phyloP scores from a whole-genome alignment of 2,329 filamentous ascomycete species.

The Nothopassalora personata region DNA sequence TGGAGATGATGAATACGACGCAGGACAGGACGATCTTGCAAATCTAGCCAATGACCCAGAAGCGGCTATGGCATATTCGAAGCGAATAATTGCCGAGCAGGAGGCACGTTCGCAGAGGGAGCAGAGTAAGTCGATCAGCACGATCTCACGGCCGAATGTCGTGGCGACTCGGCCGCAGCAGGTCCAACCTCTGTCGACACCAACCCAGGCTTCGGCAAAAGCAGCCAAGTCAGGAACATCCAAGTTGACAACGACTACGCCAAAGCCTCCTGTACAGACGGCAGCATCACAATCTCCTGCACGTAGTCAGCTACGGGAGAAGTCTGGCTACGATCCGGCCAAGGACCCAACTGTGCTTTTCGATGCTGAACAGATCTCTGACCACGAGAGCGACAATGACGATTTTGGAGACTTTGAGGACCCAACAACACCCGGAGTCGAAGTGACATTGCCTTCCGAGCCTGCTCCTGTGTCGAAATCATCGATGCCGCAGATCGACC shows the following conservation, averaged over 20 bases:
- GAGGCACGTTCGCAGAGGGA: slow-evolving; percentile 12
- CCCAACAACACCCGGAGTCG: slow-evolving; percentile 2
- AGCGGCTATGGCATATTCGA: slow-evolving; percentile 33
- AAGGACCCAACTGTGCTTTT: slow-evolving; percentile 30
- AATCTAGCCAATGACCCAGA: slow-evolving; percentile 32
- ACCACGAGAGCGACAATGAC: slow-evolving; percentile 28
- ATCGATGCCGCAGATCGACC: slow-evolving; percentile 22
- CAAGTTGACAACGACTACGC: slow-evolving; percentile 1
- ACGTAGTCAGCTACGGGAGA: slow-evolving; percentile 24
- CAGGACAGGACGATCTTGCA: slow-evolving; percentile 30
- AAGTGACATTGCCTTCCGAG: not conserved
- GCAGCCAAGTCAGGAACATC: not conserved
- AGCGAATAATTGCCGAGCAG: slow-evolving; percentile 28
- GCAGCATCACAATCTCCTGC: slow-evolving; percentile 10
- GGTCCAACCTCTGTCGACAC: not conserved
- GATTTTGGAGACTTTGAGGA: slow-evolving; percentile 34
- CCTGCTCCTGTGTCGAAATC: not conserved
- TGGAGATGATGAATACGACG: slow-evolving; percentile 32
- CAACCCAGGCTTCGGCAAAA: not conserved
- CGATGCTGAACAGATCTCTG: slow-evolving; percentile 29
- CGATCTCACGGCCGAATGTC: not conserved
- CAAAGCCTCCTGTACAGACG: not conserved
- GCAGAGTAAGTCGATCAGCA: not conserved
- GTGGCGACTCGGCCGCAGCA: not conserved
- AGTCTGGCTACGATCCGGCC: slow-evolving; percentile 20